Conservation (phyloP, 345 rosid genomes). For the Microcos paniculata region DNA sequence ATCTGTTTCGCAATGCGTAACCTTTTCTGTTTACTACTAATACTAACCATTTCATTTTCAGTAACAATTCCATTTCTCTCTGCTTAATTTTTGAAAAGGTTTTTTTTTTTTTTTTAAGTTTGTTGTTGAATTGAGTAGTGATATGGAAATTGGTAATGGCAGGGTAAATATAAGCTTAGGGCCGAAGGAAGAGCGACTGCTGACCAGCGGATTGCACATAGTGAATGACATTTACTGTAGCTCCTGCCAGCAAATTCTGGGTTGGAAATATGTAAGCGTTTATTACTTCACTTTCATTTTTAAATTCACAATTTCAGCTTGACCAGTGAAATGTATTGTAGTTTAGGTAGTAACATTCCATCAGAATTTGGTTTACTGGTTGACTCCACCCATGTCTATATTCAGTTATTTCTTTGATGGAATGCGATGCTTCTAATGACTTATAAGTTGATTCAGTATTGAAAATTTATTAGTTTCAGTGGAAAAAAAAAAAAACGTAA, state of each 20-base stretch:
- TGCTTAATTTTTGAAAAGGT: not conserved
- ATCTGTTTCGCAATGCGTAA: no score
- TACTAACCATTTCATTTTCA: not conserved
- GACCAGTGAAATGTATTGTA: not conserved
- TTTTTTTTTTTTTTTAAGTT: not conserved
- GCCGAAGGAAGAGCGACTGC: constrained; percentile 31
- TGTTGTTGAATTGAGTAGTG: not conserved
- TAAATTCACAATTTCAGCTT: not conserved
- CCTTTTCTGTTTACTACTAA: no score
- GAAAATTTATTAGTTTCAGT: no score
- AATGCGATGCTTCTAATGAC: not conserved
- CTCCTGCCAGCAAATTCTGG: constrained; percentile 43
- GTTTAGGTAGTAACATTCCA: not conserved
- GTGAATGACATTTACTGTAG: constrained; percentile 45
- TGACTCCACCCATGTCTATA: not conserved
- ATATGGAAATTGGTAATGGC: not conserved
- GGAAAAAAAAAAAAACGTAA: no score
- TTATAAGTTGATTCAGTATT: no score
- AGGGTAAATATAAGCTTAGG: constrained; percentile 44
- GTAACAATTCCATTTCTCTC: not conserved
- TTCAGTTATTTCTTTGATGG: not conserved
- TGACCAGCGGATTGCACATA: constrained; percentile 35
- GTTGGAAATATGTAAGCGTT: constrained; percentile 45
- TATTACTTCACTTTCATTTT: not conserved
- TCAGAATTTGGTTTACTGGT: not conserved